These are phyloP conservation scores for Exophiala aquamarina DNA, from an alignment of 2,329 filamentous ascomycete species.

Conservation along the genomic window DNA sequence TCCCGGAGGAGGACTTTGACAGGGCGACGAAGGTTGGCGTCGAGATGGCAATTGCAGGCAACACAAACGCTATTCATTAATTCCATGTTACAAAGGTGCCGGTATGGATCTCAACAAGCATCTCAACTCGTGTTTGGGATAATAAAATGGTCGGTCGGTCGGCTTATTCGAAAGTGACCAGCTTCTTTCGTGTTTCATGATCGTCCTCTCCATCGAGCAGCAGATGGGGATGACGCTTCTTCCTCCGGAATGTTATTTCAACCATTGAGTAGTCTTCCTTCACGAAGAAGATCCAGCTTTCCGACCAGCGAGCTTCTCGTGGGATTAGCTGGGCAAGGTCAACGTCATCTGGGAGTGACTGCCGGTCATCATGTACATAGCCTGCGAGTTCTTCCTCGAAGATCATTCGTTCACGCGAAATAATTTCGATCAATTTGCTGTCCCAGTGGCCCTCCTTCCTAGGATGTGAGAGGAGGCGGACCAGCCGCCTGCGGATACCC, in stretches of 20 bases:
- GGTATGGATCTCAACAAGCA: too few relatives aligned
- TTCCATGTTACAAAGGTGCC: too few relatives aligned
- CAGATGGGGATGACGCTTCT: background rate
- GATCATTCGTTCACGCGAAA: slow-evolving; percentile 5
- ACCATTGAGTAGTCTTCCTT: slow-evolving; percentile 2
- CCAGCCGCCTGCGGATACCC: slow-evolving; percentile 2
- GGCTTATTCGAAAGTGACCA: too few relatives aligned
- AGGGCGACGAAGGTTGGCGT: slow-evolving; percentile 38
- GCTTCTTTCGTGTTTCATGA: background rate
- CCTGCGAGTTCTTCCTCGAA: slow-evolving; percentile 10
- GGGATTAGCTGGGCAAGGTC: slow-evolving; percentile 5
- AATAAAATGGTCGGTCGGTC: too few relatives aligned
- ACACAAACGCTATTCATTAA: too few relatives aligned
- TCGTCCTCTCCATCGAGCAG: background rate
- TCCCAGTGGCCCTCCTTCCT: slow-evolving; percentile 11
- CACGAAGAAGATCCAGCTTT: slow-evolving; percentile 4
- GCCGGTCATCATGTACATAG: background rate
- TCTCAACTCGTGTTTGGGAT: too few relatives aligned
- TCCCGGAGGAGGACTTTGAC: slow-evolving; percentile 26
- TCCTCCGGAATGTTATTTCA: slow-evolving; percentile 4
- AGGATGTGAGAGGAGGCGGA: background rate
- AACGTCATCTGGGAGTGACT: background rate
- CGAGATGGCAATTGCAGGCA: too few relatives aligned
- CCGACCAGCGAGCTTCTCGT: slow-evolving; percentile 5
- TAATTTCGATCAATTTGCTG: slow-evolving; percentile 5